Percentiles rank a stretch among this genome's conserved stretches.
phyloP scores from a whole-genome alignment of 768 basidiomycete genomes.

The Gymnopilus junonius region DNA sequence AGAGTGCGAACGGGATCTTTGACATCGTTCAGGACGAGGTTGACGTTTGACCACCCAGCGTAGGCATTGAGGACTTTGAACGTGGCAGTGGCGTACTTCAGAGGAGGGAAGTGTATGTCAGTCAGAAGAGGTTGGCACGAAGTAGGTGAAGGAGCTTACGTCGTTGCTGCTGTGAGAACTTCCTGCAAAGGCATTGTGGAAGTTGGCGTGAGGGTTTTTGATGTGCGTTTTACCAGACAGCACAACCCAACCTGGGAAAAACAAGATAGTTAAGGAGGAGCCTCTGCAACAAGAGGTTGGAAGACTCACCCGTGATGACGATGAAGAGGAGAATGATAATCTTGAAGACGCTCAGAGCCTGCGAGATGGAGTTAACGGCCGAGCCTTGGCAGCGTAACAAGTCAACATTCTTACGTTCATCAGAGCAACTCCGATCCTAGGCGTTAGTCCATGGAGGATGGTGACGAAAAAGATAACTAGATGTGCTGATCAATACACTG shows the following conservation, averaged over 20 bases:
- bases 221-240: constrained; percentile 56
- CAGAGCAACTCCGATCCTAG: constrained; percentile 49
- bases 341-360: constrained; percentile 59
- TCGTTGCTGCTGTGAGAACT: constrained; percentile 52
- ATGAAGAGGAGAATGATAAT: constrained; percentile 56
- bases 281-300: neutral
- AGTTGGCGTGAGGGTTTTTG: constrained; percentile 54
- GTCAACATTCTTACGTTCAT: constrained; percentile 51
- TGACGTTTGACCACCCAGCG: constrained; percentile 59
- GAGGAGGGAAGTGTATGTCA: neutral
- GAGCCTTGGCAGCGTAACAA: constrained; percentile 9
- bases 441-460: constrained; percentile 54
- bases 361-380: constrained; percentile 21
- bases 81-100: constrained; percentile 61
- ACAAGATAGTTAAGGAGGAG: neutral
- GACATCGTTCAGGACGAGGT: constrained; percentile 65
- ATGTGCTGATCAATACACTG: neutral
- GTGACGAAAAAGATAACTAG: constrained; percentile 56
- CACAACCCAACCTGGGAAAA: constrained; percentile 55
- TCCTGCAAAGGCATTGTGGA: constrained; percentile 56
- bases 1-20: constrained; percentile 63
- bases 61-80: constrained; percentile 56
- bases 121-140: neutral
- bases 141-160: too few species aligned
- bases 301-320: constrained; percentile 44